Evolutionary conservation across 2,329 filamentous ascomycete genomes (phyloP).

Genomic region (Diaporthe caulivora): DNA sequence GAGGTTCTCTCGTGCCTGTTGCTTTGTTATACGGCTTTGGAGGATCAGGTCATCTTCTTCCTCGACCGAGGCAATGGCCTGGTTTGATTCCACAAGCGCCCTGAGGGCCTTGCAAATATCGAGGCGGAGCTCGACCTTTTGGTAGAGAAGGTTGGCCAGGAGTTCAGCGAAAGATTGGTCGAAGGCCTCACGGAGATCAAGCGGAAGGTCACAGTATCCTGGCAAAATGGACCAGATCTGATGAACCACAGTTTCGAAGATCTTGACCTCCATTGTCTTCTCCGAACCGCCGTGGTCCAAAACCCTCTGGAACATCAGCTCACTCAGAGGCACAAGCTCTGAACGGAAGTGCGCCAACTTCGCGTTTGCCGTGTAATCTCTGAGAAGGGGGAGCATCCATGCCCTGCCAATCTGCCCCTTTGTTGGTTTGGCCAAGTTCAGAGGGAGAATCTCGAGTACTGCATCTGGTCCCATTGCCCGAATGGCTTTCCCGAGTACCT

Average conservation of each 20-base stretch:
- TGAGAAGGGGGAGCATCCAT: slow-evolving; percentile 93
- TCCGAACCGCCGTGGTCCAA: slow-evolving; percentile 84
- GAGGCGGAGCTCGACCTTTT: slow-evolving; percentile 87
- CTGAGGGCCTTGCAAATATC: slow-evolving; percentile 90
- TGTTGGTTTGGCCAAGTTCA: slow-evolving; percentile 85
- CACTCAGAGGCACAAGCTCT: slow-evolving; percentile 90
- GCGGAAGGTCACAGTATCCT: slow-evolving; percentile 92
- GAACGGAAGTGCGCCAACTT: slow-evolving; percentile 85
- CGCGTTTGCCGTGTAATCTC: slow-evolving; percentile 92
- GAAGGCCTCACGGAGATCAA: slow-evolving; percentile 82
- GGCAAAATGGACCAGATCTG: slow-evolving; percentile 96
- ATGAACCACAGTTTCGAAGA: slow-evolving; percentile 95
- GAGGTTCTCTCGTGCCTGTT: slow-evolving; percentile 82
- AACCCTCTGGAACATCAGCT: slow-evolving; percentile 89
- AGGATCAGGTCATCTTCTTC: slow-evolving; percentile 79
- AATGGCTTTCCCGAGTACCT: slow-evolving; percentile 88
- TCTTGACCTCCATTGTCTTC: slow-evolving; percentile 97
- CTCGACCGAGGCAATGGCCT: slow-evolving; percentile 79
- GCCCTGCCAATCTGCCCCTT: slow-evolving; percentile 86
- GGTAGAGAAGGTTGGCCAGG: slow-evolving; percentile 90
- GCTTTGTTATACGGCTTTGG: slow-evolving; percentile 82
- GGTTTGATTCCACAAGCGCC: slow-evolving; percentile 90
- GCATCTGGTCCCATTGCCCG: slow-evolving; percentile 90
- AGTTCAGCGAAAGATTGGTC: slow-evolving; percentile 92
- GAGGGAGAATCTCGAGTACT: slow-evolving; percentile 83